Evolutionary conservation across 345 rosid genomes (phyloP).

Genomic region (Ailanthus altissimus): DNA sequence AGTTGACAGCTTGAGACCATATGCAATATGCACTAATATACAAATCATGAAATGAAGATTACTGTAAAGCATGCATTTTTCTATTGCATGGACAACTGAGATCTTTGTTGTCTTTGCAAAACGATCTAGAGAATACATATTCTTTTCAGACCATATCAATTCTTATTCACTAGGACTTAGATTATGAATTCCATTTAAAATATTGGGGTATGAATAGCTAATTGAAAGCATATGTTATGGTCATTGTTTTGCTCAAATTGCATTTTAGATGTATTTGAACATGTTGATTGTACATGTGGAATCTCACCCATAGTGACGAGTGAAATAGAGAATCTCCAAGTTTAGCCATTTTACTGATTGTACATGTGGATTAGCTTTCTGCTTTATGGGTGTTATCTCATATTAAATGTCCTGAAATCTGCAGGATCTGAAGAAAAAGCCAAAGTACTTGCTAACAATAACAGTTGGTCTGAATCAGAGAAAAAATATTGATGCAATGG

Average conservation of each 20-base stretch:
- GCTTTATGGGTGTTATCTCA: neutral
- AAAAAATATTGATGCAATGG: slow-evolving; percentile 61
- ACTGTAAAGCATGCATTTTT: neutral
- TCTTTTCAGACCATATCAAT: neutral
- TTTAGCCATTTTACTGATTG: slow-evolving; percentile 1
- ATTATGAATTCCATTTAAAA: neutral
- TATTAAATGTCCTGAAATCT: slow-evolving; percentile 21
- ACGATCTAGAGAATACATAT: neutral
- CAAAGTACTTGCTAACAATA: slow-evolving; percentile 78
- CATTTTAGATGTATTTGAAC: neutral
- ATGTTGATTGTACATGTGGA: no score
- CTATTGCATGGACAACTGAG: neutral
- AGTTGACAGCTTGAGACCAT: neutral
- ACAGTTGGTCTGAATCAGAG: slow-evolving; percentile 84
- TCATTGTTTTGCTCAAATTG: neutral
- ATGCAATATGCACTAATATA: neutral
- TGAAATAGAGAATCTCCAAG: neutral
- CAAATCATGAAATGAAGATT: neutral
- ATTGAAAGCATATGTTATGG: neutral
- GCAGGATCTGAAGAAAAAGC: slow-evolving; percentile 83
- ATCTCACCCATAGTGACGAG: neutral
- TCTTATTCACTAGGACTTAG: neutral
- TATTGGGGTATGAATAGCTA: neutral
- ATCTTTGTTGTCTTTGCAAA: neutral
- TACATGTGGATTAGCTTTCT: neutral